A percentile compares a stretch with the other conserved stretches of the same genome.
Evolutionary conservation across 371 early-diverging fungal genomes (phyloP).

Genomic region (Lichtheimia corymbifera): DNA sequence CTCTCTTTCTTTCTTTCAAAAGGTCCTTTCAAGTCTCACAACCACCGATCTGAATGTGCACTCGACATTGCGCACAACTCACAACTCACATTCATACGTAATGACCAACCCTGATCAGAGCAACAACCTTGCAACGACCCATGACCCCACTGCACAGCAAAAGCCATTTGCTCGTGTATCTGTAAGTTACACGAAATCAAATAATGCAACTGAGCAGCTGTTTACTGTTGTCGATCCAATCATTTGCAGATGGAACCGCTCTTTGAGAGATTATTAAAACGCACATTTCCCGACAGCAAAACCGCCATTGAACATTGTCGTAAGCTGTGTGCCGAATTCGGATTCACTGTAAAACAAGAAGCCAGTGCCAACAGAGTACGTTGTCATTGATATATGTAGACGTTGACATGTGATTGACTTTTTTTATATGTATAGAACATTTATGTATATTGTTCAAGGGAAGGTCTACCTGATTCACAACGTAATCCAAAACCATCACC

Average conservation of each 20-base stretch:
- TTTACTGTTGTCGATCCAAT: slow-evolving; percentile 1
- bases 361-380: slow-evolving; percentile 37
- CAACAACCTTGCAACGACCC: neutral
- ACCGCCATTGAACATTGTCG: slow-evolving; percentile 42
- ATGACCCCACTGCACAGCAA: slow-evolving; percentile 10
- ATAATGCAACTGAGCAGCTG: slow-evolving; percentile 1
- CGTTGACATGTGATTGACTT: neutral
- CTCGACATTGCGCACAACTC: neutral
- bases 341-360: slow-evolving; percentile 43
- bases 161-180: slow-evolving; percentile 15
- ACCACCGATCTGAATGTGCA: slow-evolving; percentile 10
- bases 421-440: slow-evolving; percentile 23
- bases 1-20: neutral
- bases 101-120: slow-evolving; percentile 20
- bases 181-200: slow-evolving; percentile 9
- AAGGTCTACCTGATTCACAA: slow-evolving; percentile 55
- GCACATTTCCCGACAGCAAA: slow-evolving; percentile 32
- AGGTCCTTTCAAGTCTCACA: neutral
- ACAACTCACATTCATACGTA: neutral
- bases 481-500: slow-evolving; percentile 51
- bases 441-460: slow-evolving; percentile 60
- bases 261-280: slow-evolving; percentile 32
- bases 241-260: slow-evolving; percentile 39
- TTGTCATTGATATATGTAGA: slow-evolving; percentile 10
- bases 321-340: slow-evolving; percentile 33